Conservation (phyloP, 1,284 basidiomycete species). For the Hortiboletus rubellus region DNA sequence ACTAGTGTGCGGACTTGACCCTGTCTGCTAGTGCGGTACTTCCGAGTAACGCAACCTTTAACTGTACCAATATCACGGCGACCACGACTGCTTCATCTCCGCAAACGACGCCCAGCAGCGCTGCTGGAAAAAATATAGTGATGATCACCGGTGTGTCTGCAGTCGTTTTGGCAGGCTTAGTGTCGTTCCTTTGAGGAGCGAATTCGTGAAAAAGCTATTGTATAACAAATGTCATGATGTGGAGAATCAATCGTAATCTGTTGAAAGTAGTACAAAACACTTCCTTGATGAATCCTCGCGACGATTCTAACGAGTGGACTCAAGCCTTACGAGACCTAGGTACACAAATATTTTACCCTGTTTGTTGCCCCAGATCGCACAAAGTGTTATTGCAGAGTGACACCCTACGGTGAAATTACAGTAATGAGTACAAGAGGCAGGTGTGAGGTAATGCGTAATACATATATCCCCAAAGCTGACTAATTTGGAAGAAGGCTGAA, state of each 20-base stretch:
- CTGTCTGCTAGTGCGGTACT: slow-evolving; percentile 28
- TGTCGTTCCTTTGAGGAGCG: slow-evolving; percentile 14
- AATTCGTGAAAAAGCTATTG: not conserved
- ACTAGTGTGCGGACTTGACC: slow-evolving; percentile 35
- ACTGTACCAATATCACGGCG: slow-evolving; percentile 24
- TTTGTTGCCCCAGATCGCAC: not conserved
- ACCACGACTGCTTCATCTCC: slow-evolving; percentile 7
- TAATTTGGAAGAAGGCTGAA: not conserved
- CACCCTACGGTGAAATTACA: not conserved
- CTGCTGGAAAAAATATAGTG: slow-evolving; percentile 17
- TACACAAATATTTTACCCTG: not conserved
- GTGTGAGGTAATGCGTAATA: not conserved
- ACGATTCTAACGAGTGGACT: not conserved
- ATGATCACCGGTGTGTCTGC: slow-evolving; percentile 2
- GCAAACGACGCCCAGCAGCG: slow-evolving; percentile 13
- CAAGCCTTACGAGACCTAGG: too few species aligned
- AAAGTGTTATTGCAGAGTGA: not conserved
- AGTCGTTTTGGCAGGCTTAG: slow-evolving; percentile 10
- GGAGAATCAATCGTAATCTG: not conserved
- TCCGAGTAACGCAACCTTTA: slow-evolving; percentile 22
- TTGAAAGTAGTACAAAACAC: not conserved
- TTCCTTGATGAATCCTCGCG: not conserved
- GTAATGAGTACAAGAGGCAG: not conserved
- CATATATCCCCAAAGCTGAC: not conserved
- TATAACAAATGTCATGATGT: not conserved